Base-by-base conservation (phyloP, 805 yeast genomes). In the Candida piceae region DNA sequence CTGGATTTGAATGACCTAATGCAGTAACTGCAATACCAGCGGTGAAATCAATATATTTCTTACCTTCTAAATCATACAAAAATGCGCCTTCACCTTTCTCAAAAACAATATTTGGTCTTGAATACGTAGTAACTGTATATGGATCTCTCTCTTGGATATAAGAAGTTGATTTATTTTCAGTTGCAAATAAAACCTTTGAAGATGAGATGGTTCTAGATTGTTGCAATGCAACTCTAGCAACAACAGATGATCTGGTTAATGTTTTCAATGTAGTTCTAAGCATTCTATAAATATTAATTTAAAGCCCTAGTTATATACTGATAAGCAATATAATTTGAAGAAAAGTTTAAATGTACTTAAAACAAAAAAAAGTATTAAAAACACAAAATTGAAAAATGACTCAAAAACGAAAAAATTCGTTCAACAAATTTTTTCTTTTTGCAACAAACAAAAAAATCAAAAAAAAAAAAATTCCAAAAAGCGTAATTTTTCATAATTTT, bases 21-120 rank as follows among this genome's bases (percentile, higher is more conserved):
- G 85, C 81, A n/a, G 96, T 90, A 12, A 93, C 98, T 1, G 98
- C 97, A 48, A 93, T 90, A 36, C 98, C 98, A 2, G 97, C 88
- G 1, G 90, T 80, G 62, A 93, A 90, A 57, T 93, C 98, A 34
- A 93, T 70, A 54, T 81, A 93, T 56, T 81, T 72, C 27, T 76
- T 70, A 42, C 83, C 82, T 50, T 85, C 87, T 33, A 82, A 62
- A 59, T 93, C 98, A 69, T 80, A 88, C 37, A 93, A 58, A 36
- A 69, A 68, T n/a, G 88, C 76, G 15, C 95, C 96, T 49, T 77
- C 62, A 24, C 96, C 98, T 42, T 80, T 81, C 33, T 82, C 78
- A 39, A 90, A 69, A 13, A 87, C 84, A 34, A 88, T 60, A 31
- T 77, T 69, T 10, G 95, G 95, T 52, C 89, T 76, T 9, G 88